Conservation (phyloP, 2,329 filamentous ascomycete species). For the Coniochaeta ligniaria region DNA sequence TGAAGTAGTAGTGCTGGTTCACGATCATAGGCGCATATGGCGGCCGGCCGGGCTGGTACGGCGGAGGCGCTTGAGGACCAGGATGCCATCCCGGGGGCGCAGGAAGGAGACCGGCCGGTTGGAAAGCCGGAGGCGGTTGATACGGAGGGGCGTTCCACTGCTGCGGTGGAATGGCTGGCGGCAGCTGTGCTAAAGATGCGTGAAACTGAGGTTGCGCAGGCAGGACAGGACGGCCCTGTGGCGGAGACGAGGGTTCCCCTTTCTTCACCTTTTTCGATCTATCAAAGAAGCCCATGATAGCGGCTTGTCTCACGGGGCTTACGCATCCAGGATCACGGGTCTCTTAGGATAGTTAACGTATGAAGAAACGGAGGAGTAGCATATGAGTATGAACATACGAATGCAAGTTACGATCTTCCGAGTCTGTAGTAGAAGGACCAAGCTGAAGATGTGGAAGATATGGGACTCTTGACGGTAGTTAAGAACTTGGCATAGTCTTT, state of each 20-base stretch:
- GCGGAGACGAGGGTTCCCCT: constrained; percentile 7
- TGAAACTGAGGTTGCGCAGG: constrained; percentile 4
- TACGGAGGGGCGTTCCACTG: not conserved
- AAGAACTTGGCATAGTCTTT: not conserved
- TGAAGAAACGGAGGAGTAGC: not conserved
- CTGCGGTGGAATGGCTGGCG: constrained; percentile 2
- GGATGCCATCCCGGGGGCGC: constrained; percentile 15
- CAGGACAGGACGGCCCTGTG: constrained; percentile 1
- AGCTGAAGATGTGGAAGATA: not conserved
- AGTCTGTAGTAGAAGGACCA: not conserved
- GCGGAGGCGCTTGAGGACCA: constrained; percentile 10
- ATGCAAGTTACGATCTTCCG: not conserved
- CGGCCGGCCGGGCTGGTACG: constrained; percentile 14
- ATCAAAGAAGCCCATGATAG: constrained; percentile 17
- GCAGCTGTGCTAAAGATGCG: not conserved
- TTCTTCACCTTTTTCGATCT: constrained; percentile 17
- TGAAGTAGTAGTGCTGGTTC: constrained; percentile 44
- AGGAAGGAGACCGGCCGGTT: constrained; percentile 18
- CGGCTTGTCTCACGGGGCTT: not conserved
- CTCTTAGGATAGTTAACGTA: not conserved
- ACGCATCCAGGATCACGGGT: not conserved
- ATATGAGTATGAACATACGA: not conserved
- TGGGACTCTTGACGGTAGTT: not conserved
- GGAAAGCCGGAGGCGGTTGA: constrained; percentile 6
- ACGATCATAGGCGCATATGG: constrained; percentile 34